phyloP scores from a whole-genome alignment of 805 yeast species.

The Alloascoidea hylecoeti region DNA sequence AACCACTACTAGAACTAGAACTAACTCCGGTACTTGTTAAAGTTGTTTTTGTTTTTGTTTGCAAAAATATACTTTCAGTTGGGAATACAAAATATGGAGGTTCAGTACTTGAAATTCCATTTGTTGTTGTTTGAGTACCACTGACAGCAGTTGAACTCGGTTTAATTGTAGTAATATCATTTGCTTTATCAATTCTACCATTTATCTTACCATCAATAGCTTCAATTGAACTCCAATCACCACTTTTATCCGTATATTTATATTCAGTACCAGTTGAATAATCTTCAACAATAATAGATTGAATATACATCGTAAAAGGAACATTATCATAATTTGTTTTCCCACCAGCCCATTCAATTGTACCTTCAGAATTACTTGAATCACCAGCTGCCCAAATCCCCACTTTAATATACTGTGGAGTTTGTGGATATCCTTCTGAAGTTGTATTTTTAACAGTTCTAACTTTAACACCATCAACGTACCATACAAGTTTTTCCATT shows the following conservation, averaged over 20 bases:
- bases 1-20: no score
- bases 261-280: slow-evolving; percentile 33
- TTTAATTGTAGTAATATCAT: no score
- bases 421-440: slow-evolving; percentile 73
- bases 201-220: slow-evolving; percentile 32
- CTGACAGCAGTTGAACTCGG: no score
- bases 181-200: slow-evolving; percentile 39
- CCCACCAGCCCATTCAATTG: slow-evolving; percentile 68
- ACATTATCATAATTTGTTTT: slow-evolving; percentile 27
- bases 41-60: no score
- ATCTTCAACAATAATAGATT: slow-evolving; percentile 42
- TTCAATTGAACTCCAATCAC: slow-evolving; percentile 23
- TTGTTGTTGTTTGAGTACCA: no score
- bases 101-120: no score
- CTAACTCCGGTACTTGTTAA: no score
- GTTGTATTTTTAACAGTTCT: slow-evolving; percentile 45
- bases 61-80: no score
- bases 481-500: slow-evolving; percentile 49
- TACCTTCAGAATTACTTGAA: slow-evolving; percentile 35
- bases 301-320: slow-evolving; percentile 45
- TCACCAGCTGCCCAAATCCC: slow-evolving; percentile 41
- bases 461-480: slow-evolving; percentile 51
- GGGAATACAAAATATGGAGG: no score
- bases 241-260: slow-evolving; percentile 23
- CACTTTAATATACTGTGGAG: slow-evolving; percentile 68